Evolutionary conservation across 805 yeast species (phyloP).

Genomic region (Suhomyces xylopsoci): DNA sequence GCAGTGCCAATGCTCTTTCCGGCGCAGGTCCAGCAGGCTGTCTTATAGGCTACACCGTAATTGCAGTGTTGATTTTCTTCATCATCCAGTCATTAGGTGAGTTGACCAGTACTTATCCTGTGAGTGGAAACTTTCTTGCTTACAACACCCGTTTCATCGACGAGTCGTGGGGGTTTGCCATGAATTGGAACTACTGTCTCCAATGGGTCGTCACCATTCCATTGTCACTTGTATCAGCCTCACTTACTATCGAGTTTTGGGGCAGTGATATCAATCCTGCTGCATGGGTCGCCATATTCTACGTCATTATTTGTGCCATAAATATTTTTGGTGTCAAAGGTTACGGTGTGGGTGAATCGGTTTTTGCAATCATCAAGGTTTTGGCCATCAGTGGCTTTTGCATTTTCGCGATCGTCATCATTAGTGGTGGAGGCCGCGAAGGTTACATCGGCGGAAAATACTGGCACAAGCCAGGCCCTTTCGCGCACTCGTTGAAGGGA

Average conservation of each 20-base stretch:
- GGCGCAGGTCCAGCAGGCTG: slow-evolving; percentile 19
- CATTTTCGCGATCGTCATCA: slow-evolving; percentile 32
- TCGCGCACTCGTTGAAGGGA: slow-evolving; percentile 54
- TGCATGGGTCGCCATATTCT: slow-evolving; percentile 26
- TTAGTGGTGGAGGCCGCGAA: slow-evolving; percentile 35
- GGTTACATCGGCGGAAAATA: slow-evolving; percentile 51
- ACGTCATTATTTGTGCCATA: slow-evolving; percentile 18
- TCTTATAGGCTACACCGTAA: slow-evolving; percentile 12
- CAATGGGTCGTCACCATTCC: slow-evolving; percentile 13
- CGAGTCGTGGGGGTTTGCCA: slow-evolving; percentile 22
- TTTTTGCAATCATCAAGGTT: slow-evolving; percentile 25
- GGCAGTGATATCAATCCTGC: slow-evolving; percentile 18
- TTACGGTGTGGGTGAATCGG: slow-evolving; percentile 26
- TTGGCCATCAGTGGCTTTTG: slow-evolving; percentile 25
- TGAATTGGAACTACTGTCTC: slow-evolving; percentile 19
- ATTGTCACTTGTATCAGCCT: slow-evolving; percentile 10
- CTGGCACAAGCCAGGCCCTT: slow-evolving; percentile 56
- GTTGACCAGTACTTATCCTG: slow-evolving; percentile 10
- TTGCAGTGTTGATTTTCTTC: slow-evolving; percentile 10
- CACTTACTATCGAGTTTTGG: slow-evolving; percentile 24
- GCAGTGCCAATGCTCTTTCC: slow-evolving; percentile 15
- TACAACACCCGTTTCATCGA: slow-evolving; percentile 17
- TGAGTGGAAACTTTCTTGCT: slow-evolving; percentile 12
- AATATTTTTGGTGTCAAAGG: slow-evolving; percentile 27
- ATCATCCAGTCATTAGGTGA: slow-evolving; percentile 14